A percentile compares a stretch with the other conserved stretches of the same genome.
These are phyloP conservation scores for Rosa persica DNA, from an alignment of 306 rosid genomes.

Conservation along the genomic window DNA sequence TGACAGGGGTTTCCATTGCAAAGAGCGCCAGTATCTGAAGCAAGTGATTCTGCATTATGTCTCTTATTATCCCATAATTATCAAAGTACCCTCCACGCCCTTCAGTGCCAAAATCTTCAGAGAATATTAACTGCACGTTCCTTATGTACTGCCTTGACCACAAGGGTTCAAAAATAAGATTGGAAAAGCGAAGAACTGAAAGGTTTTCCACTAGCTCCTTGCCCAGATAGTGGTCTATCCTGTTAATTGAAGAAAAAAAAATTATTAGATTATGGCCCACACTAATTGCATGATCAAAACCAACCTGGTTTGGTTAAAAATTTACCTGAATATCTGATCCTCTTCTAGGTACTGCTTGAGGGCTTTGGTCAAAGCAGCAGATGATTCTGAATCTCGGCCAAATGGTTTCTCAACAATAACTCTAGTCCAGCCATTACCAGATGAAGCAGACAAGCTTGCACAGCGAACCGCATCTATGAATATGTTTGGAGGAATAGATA, in stretches of 20 bases:
- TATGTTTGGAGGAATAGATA: slow-evolving; percentile 87
- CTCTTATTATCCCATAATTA: slow-evolving; percentile 86
- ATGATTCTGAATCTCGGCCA: slow-evolving; percentile 91
- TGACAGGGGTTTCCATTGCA: slow-evolving; percentile 97
- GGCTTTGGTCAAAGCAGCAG: slow-evolving; percentile 82
- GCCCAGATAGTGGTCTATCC: slow-evolving; percentile 93
- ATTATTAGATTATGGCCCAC: slow-evolving; percentile 13
- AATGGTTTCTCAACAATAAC: slow-evolving; percentile 97
- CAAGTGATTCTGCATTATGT: slow-evolving; percentile 93
- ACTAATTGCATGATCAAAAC: slow-evolving; percentile 18
- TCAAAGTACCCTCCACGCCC: slow-evolving; percentile 99
- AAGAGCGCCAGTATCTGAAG: slow-evolving; percentile 93
- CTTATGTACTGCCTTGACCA: slow-evolving; percentile 96
- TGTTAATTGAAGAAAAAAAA: slow-evolving; percentile 21
- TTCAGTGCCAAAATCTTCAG: slow-evolving; percentile 97
- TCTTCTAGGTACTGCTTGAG: slow-evolving; percentile 77
- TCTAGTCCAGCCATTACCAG: slow-evolving; percentile 88
- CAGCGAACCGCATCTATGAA: slow-evolving; percentile 80
- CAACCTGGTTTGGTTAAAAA: slow-evolving; percentile 1
- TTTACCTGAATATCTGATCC: slow-evolving; percentile 90
- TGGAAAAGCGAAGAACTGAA: slow-evolving; percentile 89
- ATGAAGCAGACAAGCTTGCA: slow-evolving; percentile 76
- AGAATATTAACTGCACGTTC: slow-evolving; percentile 82
- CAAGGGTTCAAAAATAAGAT: slow-evolving; percentile 87
- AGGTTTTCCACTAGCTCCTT: slow-evolving; percentile 96